A percentile compares a stretch with the other conserved stretches of the same genome.
Evolutionary conservation across 1,139 yeast genomes (phyloP).

Genomic region (Lodderomyces elongisporus): DNA sequence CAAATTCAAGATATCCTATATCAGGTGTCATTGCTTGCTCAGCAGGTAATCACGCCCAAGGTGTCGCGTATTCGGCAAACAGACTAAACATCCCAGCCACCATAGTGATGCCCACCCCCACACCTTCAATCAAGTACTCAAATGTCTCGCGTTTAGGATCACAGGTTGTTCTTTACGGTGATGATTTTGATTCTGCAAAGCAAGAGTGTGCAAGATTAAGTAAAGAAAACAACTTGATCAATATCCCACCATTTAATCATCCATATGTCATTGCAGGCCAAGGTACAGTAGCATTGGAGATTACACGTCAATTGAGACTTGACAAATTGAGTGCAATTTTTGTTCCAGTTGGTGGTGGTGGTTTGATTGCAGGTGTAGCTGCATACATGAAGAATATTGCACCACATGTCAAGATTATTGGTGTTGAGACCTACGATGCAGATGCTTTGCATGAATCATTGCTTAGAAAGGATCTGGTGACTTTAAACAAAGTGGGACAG

Average conservation of each 20-base stretch:
- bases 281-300: conserved; percentile 93
- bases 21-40: conserved; percentile 96
- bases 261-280: conserved; percentile 99
- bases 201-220: conserved; percentile 75
- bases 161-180: conserved; percentile 88
- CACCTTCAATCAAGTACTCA: conserved; percentile 89
- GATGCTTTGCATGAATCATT: conserved; percentile 83
- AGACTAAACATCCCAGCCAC: conserved; percentile 86
- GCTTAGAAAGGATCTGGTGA: conserved; percentile 47
- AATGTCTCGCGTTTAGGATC: conserved; percentile 92
- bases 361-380: conserved; percentile 86
- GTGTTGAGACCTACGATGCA: conserved; percentile 94
- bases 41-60: conserved; percentile 99
- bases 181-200: conserved; percentile 91
- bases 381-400: conserved; percentile 89
- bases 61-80: conserved; percentile 90
- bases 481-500: conserved; percentile 75
- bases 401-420: conserved; percentile 94
- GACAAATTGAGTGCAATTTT: conserved; percentile 81
- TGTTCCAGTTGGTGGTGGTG: conserved; percentile 97
- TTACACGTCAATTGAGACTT: conserved; percentile 77
- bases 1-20: conserved; percentile 47
- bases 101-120: conserved; percentile 96
- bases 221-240: conserved; percentile 65
- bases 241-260: conserved; percentile 95